These are phyloP conservation scores for Crithidia mellificae DNA, from an alignment of 208 protist genomes.

Conservation along the genomic window DNA sequence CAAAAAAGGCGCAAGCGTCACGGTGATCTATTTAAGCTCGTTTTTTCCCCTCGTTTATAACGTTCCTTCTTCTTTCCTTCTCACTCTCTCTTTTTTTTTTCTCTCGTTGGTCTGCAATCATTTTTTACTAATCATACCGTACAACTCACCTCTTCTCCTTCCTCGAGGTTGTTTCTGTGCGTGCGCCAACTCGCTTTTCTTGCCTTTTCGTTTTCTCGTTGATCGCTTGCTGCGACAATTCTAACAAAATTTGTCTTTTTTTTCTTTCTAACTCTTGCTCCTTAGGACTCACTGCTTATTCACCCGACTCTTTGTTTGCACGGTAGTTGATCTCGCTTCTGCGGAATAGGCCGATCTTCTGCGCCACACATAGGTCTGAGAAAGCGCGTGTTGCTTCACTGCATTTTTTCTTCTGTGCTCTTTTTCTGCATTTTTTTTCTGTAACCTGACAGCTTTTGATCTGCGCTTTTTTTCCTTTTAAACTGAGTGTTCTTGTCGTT, in stretches of 20 bases:
- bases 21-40: neutral
- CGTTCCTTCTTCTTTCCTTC: neutral
- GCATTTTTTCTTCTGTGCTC: too few species aligned
- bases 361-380: too few species aligned
- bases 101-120: neutral
- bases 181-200: neutral
- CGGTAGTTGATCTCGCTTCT: too few species aligned
- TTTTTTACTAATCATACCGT: neutral
- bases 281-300: constrained; percentile 5
- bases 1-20: too few species aligned
- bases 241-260: neutral
- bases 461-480: too few species aligned
- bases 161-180: neutral
- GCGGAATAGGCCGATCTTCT: too few species aligned
- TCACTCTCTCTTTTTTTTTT: constrained; percentile 2
- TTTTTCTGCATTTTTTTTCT: too few species aligned
- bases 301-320: constrained; percentile 2
- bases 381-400: too few species aligned
- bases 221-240: neutral
- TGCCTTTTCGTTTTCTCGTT: neutral
- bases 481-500: too few species aligned
- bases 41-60: neutral
- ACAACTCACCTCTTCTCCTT: neutral
- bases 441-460: too few species aligned
- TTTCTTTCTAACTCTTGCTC: neutral